A percentile compares a stretch with the other conserved stretches of the same genome.
phyloP scores from a whole-genome alignment of 1,139 yeast species.

The Taphrina wiesneri region DNA sequence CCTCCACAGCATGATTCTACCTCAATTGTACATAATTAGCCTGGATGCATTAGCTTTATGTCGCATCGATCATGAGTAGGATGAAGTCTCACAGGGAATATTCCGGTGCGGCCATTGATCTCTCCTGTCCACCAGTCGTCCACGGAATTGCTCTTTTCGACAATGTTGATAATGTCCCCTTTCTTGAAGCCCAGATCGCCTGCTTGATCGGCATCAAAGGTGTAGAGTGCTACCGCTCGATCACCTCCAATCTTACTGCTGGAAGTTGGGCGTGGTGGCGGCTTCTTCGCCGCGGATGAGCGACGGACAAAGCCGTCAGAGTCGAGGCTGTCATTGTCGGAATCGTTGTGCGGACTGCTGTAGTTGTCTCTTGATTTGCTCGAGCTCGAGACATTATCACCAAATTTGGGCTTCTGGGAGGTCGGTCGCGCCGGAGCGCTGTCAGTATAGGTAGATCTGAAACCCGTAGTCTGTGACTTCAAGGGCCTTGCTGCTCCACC shows the following conservation, averaged over 20 bases:
- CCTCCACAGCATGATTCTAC: background rate
- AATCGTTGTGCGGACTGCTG: background rate
- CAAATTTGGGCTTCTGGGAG: constrained; percentile 31
- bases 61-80: background rate
- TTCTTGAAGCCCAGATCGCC: constrained; percentile 91
- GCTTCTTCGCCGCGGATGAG: background rate
- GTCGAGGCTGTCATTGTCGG: constrained; percentile 22
- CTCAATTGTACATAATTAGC: constrained; percentile 14
- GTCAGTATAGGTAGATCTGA: constrained; percentile 39
- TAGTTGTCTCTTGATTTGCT: background rate
- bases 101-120: constrained; percentile 77
- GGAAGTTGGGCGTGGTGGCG: constrained; percentile 23
- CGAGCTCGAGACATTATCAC: background rate
- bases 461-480: constrained; percentile 26
- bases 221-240: constrained; percentile 77
- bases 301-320: constrained; percentile 20
- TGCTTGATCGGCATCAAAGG: constrained; percentile 84
- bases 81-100: constrained; percentile 95
- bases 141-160: constrained; percentile 78
- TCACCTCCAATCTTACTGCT: constrained; percentile 34
- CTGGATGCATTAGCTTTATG: too few relatives aligned
- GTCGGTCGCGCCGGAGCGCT: constrained; percentile 40
- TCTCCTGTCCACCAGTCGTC: constrained; percentile 99
- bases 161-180: constrained; percentile 90
- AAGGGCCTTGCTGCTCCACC: constrained; percentile 24